These are phyloP conservation scores for Esteya vermicola DNA, from an alignment of 2,329 filamentous ascomycete genomes.

Conservation along the genomic window DNA sequence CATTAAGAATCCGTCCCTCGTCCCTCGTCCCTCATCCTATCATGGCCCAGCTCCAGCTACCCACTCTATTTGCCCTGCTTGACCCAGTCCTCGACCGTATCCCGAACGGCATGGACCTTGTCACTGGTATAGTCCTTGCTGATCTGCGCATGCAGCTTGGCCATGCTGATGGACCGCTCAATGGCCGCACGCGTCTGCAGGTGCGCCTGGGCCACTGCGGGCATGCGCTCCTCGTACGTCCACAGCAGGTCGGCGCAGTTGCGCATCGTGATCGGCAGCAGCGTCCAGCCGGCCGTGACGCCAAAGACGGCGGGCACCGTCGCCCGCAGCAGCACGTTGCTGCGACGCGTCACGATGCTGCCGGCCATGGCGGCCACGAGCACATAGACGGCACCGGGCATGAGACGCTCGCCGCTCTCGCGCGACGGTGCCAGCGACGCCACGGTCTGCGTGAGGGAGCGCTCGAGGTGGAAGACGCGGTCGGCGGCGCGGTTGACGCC, in stretches of 20 bases:
- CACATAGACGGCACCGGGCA: slow-evolving; percentile 85
- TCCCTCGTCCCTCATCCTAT: no score
- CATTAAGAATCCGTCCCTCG: no score
- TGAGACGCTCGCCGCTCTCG: slow-evolving; percentile 73
- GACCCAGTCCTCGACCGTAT: slow-evolving; percentile 76
- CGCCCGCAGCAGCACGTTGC: slow-evolving; percentile 69
- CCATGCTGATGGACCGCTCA: slow-evolving; percentile 55
- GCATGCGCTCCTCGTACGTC: slow-evolving; percentile 85
- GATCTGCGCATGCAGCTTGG: slow-evolving; percentile 59
- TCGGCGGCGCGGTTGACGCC: slow-evolving; percentile 72
- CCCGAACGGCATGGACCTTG: slow-evolving; percentile 61
- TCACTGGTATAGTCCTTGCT: slow-evolving; percentile 62
- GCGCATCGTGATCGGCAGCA: slow-evolving; percentile 77
- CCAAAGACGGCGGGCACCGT: slow-evolving; percentile 67
- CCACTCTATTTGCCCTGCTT: slow-evolving; percentile 80
- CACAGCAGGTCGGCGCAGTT: slow-evolving; percentile 80
- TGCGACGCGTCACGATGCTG: slow-evolving; percentile 77
- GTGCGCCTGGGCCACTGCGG: slow-evolving; percentile 71
- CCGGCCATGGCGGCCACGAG: slow-evolving; percentile 91
- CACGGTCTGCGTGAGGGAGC: slow-evolving; percentile 77
- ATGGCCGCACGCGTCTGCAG: slow-evolving; percentile 54
- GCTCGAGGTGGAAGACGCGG: slow-evolving; percentile 70
- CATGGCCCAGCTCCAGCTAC: no score
- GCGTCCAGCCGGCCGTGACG: slow-evolving; percentile 66
- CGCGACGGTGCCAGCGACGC: slow-evolving; percentile 76